These are phyloP conservation scores for Penicillium manginii DNA, from an alignment of 495 filamentous ascomycete species.

Conservation along the genomic window DNA sequence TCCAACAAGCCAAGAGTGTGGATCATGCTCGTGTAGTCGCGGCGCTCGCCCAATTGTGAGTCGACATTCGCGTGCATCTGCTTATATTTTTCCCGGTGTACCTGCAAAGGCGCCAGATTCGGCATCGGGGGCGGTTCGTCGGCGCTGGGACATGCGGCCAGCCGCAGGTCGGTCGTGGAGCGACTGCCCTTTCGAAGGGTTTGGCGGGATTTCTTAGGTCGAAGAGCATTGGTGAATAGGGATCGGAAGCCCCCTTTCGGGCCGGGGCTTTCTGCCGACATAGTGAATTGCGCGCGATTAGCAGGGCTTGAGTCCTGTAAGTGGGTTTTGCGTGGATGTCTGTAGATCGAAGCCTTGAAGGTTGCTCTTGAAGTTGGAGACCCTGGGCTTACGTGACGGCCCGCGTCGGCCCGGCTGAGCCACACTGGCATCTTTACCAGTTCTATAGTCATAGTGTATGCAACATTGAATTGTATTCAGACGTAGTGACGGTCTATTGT, in stretches of 20 bases:
- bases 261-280: conserved; percentile 43
- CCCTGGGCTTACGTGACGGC: conserved; percentile 10
- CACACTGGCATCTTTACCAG: conserved; percentile 1
- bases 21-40: conserved; percentile 52
- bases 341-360: conserved; percentile 1
- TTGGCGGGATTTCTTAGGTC: conserved; percentile 51
- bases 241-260: conserved; percentile 39
- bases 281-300: conserved; percentile 13
- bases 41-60: conserved; percentile 51
- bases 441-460: no score
- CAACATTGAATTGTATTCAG: no score
- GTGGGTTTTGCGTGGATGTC: not conserved
- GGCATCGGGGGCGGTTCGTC: conserved; percentile 43
- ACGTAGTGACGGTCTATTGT: no score
- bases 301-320: not conserved
- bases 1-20: conserved; percentile 50
- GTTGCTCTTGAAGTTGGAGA: not conserved
- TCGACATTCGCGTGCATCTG: conserved; percentile 38
- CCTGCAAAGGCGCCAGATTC: conserved; percentile 40
- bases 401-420: conserved; percentile 14
- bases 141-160: conserved; percentile 28
- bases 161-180: conserved; percentile 39
- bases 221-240: conserved; percentile 41
- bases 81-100: conserved; percentile 45
- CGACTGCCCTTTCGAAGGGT: conserved; percentile 46